Evolutionary conservation across 306 rosid genomes (phyloP), one percentile per base, ranked within the genome.

Genomic region (Ormosia semicastrata): DNA sequence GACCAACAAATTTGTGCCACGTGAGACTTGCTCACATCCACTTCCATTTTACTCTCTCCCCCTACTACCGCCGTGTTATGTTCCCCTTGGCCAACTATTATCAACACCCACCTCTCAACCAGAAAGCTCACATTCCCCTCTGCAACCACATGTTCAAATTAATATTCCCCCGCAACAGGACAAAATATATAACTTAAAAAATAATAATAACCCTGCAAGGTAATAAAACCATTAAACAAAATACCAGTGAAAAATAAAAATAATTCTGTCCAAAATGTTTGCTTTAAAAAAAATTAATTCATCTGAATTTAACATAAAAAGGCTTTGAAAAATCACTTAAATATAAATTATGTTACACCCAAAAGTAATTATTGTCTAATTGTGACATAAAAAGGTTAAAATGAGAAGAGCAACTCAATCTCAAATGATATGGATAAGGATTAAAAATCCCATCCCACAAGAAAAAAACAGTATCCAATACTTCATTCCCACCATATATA

Each of bases 131-230:
- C 7, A 37, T 62, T 40, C 68, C 41, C 37, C 67, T 64, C 11
- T 64, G 50, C 85, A 79, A 77, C 91, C 91, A 79, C 93, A 75
- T 81, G 90, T 80, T 81, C n/a, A 73, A 85, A 78, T 85, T 73
- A 76, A 59, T 66, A 81, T 78, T 73, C 66, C 43, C n/a, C 34
- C 62, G 58, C 75, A 32, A 64, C 50, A 43, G 0, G 18, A 85
- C 85, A 58, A 69, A 75, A 47, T 0, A 14, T 13, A 75, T 13
- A 75, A 58, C 37, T 43, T 10, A 29, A 6, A 41, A 0, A 9
- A 39, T n/a, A n/a, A n/a, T n/a, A 56, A 12, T 49, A 2, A 12
- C 30, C 52, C 37, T 10, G 33, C 14, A 43, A 29, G 18, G 3
- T 63, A 52, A 73, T 52, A 53, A 54, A 57, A 1, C 13, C 14